Conservation (phyloP, 1,284 basidiomycete species). For the Farysia itapuensis region DNA sequence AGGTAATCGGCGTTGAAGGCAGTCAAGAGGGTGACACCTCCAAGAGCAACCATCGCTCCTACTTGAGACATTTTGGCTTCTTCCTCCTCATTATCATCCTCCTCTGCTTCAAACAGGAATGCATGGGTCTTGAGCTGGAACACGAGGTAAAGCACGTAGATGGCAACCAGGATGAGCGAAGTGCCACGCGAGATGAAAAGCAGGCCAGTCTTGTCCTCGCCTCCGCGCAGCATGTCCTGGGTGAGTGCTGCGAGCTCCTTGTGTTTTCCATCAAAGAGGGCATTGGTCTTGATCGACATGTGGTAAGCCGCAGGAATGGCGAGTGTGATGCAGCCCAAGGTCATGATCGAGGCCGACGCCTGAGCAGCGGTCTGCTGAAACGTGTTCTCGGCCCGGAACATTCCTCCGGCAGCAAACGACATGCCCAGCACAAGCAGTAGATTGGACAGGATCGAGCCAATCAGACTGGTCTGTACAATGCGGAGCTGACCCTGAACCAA, state of each 20-base stretch:
- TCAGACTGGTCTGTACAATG: conserved; percentile 56
- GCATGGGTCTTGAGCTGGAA: conserved; percentile 58
- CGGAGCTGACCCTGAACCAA: conserved; percentile 69
- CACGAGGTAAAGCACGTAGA: conserved; percentile 74
- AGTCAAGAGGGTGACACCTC: conserved; percentile 51
- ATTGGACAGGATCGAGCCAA: conserved; percentile 57
- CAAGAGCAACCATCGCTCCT: conserved; percentile 52
- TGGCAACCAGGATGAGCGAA: conserved; percentile 68
- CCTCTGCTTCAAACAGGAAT: conserved; percentile 51
- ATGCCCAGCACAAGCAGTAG: conserved; percentile 56
- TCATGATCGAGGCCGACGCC: conserved; percentile 68
- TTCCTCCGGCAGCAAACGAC: conserved; percentile 58
- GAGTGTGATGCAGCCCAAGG: conserved; percentile 81
- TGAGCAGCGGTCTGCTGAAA: conserved; percentile 59
- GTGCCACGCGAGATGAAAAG: conserved; percentile 58
- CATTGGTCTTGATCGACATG: conserved; percentile 35
- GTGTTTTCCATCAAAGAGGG: conserved; percentile 53
- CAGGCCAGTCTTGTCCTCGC: conserved; percentile 34
- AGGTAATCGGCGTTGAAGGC: conserved; percentile 60
- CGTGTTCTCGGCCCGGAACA: conserved; percentile 47
- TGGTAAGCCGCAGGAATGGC: conserved; percentile 89
- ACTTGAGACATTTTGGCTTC: conserved; percentile 50
- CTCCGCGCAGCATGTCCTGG: conserved; percentile 5
- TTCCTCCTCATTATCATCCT: conserved; percentile 51
- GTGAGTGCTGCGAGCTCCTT: conserved; percentile 29